phyloP scores from a whole-genome alignment of 306 rosid genomes.

The Pyrus communis region DNA sequence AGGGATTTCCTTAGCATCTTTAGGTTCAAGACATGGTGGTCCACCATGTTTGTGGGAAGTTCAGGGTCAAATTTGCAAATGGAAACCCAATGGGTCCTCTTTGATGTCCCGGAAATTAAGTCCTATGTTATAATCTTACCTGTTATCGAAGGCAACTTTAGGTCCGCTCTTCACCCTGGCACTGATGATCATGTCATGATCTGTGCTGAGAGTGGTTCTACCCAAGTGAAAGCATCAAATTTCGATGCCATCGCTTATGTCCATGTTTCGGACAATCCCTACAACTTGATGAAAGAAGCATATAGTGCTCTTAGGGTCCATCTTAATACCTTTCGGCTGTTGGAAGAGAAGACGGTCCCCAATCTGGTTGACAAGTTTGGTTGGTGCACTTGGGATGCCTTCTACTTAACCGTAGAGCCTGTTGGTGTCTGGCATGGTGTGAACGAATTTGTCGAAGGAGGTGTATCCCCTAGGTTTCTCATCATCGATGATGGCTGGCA shows the following conservation, averaged over 20 bases:
- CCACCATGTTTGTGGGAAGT: slow-evolving; percentile 80
- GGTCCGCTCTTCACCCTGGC: slow-evolving; percentile 73
- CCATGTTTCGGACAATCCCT: slow-evolving; percentile 68
- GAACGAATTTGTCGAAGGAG: slow-evolving; percentile 49
- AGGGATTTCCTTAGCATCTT: slow-evolving; percentile 63
- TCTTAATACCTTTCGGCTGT: slow-evolving; percentile 52
- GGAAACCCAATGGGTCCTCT: slow-evolving; percentile 82
- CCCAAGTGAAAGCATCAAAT: slow-evolving; percentile 35
- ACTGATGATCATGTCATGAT: slow-evolving; percentile 51
- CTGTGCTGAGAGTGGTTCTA: slow-evolving; percentile 74
- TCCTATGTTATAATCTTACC: slow-evolving; percentile 62
- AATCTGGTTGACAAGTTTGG: slow-evolving; percentile 62
- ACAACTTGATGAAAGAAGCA: slow-evolving; percentile 70
- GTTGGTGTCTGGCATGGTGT: slow-evolving; percentile 58
- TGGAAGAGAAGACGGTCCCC: slow-evolving; percentile 69
- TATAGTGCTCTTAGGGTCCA: slow-evolving; percentile 63
- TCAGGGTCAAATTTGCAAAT: slow-evolving; percentile 80
- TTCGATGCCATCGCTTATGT: slow-evolving; percentile 55
- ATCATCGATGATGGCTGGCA: slow-evolving; percentile 93
- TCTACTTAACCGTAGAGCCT: slow-evolving; percentile 66
- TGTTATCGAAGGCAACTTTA: slow-evolving; percentile 51
- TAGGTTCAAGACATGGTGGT: slow-evolving; percentile 98
- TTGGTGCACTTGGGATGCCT: slow-evolving; percentile 97
- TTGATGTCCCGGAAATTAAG: slow-evolving; percentile 57
- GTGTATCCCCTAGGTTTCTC: slow-evolving; percentile 60